These are phyloP conservation scores for Casaregolazyma lundiana DNA, from an alignment of 1,139 yeast species.

Conservation along the genomic window DNA sequence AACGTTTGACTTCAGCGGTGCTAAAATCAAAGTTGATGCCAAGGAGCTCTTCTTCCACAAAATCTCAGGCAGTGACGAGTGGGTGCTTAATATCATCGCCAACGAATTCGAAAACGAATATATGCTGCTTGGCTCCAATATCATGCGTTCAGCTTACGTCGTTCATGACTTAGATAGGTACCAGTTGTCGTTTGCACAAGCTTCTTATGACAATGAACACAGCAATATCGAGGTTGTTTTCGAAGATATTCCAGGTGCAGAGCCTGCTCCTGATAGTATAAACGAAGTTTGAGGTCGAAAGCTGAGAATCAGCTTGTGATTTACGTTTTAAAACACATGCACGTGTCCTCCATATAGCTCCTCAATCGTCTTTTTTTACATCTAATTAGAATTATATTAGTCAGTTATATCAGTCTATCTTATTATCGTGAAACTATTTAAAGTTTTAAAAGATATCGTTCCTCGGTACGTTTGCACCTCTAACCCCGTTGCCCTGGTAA, in stretches of 20 bases:
- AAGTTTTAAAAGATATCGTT: no score
- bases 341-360: no score
- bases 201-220: slow-evolving; percentile 26
- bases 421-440: no score
- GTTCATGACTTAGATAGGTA: slow-evolving; percentile 64
- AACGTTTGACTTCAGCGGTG: slow-evolving; percentile 17
- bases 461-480: no score
- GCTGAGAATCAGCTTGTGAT: no score
- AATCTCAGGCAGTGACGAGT: slow-evolving; percentile 14
- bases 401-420: no score
- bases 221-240: slow-evolving; percentile 24
- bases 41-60: slow-evolving; percentile 23
- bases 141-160: slow-evolving; percentile 61
- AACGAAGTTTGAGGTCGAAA: slow-evolving; percentile 14
- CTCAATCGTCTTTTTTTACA: no score
- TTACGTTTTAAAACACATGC: no score
- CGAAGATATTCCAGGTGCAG: slow-evolving; percentile 19
- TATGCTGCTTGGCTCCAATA: slow-evolving; percentile 56
- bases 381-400: no score
- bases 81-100: slow-evolving; percentile 20
- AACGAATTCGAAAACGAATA: slow-evolving; percentile 21
- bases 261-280: not conserved
- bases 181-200: slow-evolving; percentile 64
- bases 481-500: no score
- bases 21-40: slow-evolving; percentile 19